Base-by-base conservation (phyloP, 495 filamentous ascomycete species). In the Xylaria intraflava region DNA sequence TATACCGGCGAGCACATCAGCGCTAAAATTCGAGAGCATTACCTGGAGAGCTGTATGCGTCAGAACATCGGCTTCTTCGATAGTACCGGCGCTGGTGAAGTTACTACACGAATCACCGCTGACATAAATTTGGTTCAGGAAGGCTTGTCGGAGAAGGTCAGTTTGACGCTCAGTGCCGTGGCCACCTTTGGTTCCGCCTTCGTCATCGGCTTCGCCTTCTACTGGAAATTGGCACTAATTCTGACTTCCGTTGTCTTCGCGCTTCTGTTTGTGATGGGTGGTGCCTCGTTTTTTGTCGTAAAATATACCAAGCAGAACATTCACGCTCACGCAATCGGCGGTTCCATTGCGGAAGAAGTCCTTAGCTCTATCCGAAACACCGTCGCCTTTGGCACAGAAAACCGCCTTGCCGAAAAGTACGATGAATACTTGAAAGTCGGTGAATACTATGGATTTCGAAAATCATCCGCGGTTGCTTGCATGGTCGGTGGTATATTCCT, bases 11-110 rank as follows among this genome's bases (percentile, higher is more conserved):
- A 97, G 66, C 86, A 94, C 59, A 79, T 92, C 62, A 84, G 86
- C 22, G 82, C 82, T 57, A 90, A 91, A 72, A 89, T 96, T 59
- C 82, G 90, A 41, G 83, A 89, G 65, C 80, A 86, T 48, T 95
- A 95, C 66, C 78, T 96, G 2, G 73, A 79, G 53, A 88, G 88
- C 41, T 91, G 90, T 61, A 74, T 95, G 73, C 81, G 83, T 38
- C 90, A 96, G 65, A 95, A 96, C 68, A 89, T 95, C 64, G 90
- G 82, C 46, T 95, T 89, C 65, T 96, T 94, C 67, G 90, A 96
- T 64, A 90, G 88, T 60, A 80, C 93, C 19, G 90, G 90, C 46
- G 87, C 90, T 24, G 91, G 91, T 56, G 90, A 95, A 72, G 88
- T 96, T 55, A 95, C 90, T 0, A 95, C 90, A 1, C 83, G 90